phyloP scores from a whole-genome alignment of 495 filamentous ascomycete genomes.

The Venustampulla echinocandica region DNA sequence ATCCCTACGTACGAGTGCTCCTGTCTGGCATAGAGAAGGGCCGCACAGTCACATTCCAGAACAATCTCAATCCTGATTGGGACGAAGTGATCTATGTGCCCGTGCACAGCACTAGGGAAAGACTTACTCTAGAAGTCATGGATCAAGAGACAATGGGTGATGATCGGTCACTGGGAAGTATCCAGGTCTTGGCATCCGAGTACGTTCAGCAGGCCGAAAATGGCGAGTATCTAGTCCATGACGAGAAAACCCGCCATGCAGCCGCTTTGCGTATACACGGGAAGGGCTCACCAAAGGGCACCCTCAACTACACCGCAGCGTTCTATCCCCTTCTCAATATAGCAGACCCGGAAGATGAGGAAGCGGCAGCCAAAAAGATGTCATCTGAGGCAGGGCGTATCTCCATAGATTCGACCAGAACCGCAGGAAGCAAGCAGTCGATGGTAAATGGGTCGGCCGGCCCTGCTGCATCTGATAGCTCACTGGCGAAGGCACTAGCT shows the following conservation, averaged over 20 bases:
- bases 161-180: constrained; percentile 73
- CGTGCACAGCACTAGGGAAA: constrained; percentile 78
- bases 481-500: constrained; percentile 32
- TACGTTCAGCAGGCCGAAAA: constrained; percentile 69
- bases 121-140: constrained; percentile 87
- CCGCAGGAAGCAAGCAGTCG: constrained; percentile 5
- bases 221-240: constrained; percentile 75
- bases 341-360: constrained; percentile 89
- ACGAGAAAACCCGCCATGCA: constrained; percentile 54
- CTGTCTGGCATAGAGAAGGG: constrained; percentile 84
- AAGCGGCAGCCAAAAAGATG: constrained; percentile 24
- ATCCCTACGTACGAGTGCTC: constrained; percentile 83
- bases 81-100: constrained; percentile 94
- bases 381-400: constrained; percentile 18
- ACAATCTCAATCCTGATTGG: constrained; percentile 91
- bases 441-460: neutral
- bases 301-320: constrained; percentile 70
- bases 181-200: constrained; percentile 67
- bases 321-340: constrained; percentile 88
- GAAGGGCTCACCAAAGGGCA: constrained; percentile 64
- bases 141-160: constrained; percentile 83
- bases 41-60: constrained; percentile 89
- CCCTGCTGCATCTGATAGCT: constrained; percentile 21
- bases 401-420: constrained; percentile 7
- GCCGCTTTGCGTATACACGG: constrained; percentile 58